Base-by-base conservation (phyloP, 305 asterid species). In the Fraxinus albicans region DNA sequence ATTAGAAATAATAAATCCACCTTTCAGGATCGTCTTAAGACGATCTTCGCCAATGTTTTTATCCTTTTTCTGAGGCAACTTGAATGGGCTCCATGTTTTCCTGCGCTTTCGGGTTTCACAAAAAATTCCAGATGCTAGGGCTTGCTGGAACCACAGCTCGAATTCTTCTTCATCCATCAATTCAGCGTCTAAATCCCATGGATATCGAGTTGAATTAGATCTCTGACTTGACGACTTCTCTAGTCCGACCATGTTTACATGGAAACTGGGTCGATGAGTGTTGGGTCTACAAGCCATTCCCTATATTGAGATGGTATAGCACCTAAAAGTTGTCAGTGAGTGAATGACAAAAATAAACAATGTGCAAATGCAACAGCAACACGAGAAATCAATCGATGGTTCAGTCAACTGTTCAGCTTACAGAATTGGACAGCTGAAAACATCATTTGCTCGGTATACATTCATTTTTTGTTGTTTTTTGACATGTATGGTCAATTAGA, bases 51-150 rank as follows among this genome's bases (percentile, higher is more conserved):
- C 98, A 93, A 70, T 90, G 92, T 76, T 91, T 93, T 86, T 91
- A 17, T 93, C 97, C 77, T 92, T 96, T 81, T 90, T 94, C 90
- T 93, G 99, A 76, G 91, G 90, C 86, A 97, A 89, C 86, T 97
- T 97, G 90, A 97, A 97, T 47, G 99, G 99, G 80, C 98, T 95
- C 99, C 99, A 97, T 84, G 93, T 97, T 87, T 95, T 97, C 85
- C 99, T 87, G 67, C 99, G 95, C 81, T 97, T 97, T 7, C 98
- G 90, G 38, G 97, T 86, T 85, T 97, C 99, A 74, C 97, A 91
- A 81, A 97, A 97, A 8, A 95, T 89, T 40, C 99, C 99, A 42
- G 98, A 91, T 1, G 99, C 99, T 38, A 97, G 86, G 82, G 99
- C 99, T 90, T 97, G 94, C 82, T 97, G 97, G 58, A 97, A 97